Evolutionary conservation across 192 early-diverging fungal genomes (phyloP).

Genomic region (Gorgonomyces haynaldii): DNA sequence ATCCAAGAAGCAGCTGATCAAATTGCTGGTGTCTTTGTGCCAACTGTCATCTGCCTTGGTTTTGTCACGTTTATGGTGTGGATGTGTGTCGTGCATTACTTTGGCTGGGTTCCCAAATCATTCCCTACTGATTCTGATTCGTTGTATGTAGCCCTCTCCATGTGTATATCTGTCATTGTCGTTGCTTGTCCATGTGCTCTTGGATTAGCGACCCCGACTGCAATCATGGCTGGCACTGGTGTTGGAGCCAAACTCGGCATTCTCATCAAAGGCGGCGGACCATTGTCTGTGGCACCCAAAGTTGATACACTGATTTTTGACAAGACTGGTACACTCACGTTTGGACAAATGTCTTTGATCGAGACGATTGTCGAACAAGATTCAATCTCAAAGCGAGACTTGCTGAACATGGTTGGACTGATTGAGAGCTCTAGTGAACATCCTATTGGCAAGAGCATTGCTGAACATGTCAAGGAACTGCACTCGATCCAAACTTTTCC

Average conservation of each 20-base stretch:
- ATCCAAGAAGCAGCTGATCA: slow-evolving; percentile 87
- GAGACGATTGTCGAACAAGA: slow-evolving; percentile 17
- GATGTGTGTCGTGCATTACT: slow-evolving; percentile 42
- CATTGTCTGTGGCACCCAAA: slow-evolving; percentile 67
- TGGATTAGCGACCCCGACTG: slow-evolving; percentile 91
- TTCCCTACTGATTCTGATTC: slow-evolving; percentile 14
- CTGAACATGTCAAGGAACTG: slow-evolving; percentile 29
- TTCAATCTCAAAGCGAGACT: slow-evolving; percentile 7
- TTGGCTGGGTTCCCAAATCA: slow-evolving; percentile 8
- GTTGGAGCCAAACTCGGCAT: slow-evolving; percentile 91
- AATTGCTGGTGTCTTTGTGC: slow-evolving; percentile 88
- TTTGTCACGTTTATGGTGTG: slow-evolving; percentile 66
- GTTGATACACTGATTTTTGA: slow-evolving; percentile 89
- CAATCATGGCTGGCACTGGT: slow-evolving; percentile 97
- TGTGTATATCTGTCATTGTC: slow-evolving; percentile 90
- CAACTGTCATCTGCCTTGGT: slow-evolving; percentile 63
- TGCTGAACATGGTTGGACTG: slow-evolving; percentile 57
- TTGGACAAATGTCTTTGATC: slow-evolving; percentile 41
- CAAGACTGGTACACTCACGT: slow-evolving; percentile 94
- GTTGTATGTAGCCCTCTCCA: slow-evolving; percentile 67
- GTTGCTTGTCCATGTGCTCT: slow-evolving; percentile 96
- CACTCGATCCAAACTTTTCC: slow-evolving; percentile 9
- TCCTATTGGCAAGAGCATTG: slow-evolving; percentile 65
- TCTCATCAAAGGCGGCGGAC: slow-evolving; percentile 88
- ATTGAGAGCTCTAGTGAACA: slow-evolving; percentile 83